Evolutionary conservation across 2,329 filamentous ascomycete species (phyloP), one percentile per base, ranked within the genome.

Genomic region (Beauveria scarabaeidicola): DNA sequence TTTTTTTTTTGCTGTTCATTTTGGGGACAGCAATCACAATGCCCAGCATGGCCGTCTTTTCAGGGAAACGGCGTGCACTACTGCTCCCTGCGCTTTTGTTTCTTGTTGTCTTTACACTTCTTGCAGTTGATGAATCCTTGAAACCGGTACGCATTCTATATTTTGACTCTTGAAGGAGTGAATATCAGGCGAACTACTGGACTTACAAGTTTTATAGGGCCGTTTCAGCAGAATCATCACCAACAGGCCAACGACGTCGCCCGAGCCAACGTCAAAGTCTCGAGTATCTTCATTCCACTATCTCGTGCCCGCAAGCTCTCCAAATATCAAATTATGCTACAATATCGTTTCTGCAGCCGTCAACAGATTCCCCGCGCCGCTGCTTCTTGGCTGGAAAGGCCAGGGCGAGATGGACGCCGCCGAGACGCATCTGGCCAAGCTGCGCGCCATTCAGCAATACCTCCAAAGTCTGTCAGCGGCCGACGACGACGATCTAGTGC

Each of bases 401-500:
- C 64, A 63, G 3, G 73, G 70, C 1, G 64, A 72, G 29, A 68
- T 73, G 57, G 68, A 75, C 55, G 71, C 72, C 17, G 65, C 67
- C 40, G 61, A 62, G 11, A 72, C 72, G 5, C 75, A 76, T 56
- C 66, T 77, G 27, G 75, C 75, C 61, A 76, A 75, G 61, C 64
- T 77, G 13, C 70, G 72, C 51, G 65, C 69, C 48, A 69, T 75
- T 15, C 60, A 70, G 46, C 65, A 67, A n/a, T 74, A 75, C 56
- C 65, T 75, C 15, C 60, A 70, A 36, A 63, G 63, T 17, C 64
- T 74, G 3, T 59, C 61, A 9, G 36, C 57, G 2, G 65, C 63
- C 9, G 66, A 71, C 5, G 70, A 85, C 60, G 75, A 82, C 21
- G 86, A 89, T 67, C 70, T 90, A 29, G 78, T 87, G 8, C 71